These are phyloP conservation scores for Claviceps pazoutovae DNA, from an alignment of 2,329 filamentous ascomycete species.

Conservation along the genomic window DNA sequence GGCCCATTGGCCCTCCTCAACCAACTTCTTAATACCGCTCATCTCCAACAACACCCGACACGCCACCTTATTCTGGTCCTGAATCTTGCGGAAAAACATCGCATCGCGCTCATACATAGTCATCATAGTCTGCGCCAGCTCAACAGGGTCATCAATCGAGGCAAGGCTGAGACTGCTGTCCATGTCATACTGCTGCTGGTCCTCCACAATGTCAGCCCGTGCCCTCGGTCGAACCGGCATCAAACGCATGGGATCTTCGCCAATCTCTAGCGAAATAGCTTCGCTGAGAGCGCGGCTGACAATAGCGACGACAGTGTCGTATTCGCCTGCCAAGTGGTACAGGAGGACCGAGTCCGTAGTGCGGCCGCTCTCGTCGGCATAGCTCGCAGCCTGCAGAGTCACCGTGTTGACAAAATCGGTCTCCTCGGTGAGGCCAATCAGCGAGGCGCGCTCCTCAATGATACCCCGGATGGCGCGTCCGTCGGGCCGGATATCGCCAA, in stretches of 20 bases:
- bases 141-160: constrained; percentile 45
- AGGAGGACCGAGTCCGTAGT: constrained; percentile 88
- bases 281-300: constrained; percentile 84
- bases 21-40: constrained; percentile 44
- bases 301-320: constrained; percentile 83
- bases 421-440: constrained; percentile 70
- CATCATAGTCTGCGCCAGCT: constrained; percentile 48
- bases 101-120: constrained; percentile 46
- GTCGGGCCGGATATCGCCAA: constrained; percentile 81
- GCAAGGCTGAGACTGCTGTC: constrained; percentile 47
- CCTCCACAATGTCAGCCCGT: constrained; percentile 20
- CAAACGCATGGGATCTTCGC: constrained; percentile 63
- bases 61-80: constrained; percentile 41
- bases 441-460: constrained; percentile 68
- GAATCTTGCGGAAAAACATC: constrained; percentile 46
- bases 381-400: constrained; percentile 79
- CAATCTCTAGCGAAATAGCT: constrained; percentile 73
- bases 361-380: constrained; percentile 86
- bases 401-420: constrained; percentile 83
- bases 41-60: constrained; percentile 45
- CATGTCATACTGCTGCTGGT: constrained; percentile 17
- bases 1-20: constrained; percentile 42
- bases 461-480: constrained; percentile 74
- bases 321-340: constrained; percentile 89
- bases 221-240: constrained; percentile 65